phyloP scores from a whole-genome alignment of 257 asterid species.

The Ligustrum vulgare region DNA sequence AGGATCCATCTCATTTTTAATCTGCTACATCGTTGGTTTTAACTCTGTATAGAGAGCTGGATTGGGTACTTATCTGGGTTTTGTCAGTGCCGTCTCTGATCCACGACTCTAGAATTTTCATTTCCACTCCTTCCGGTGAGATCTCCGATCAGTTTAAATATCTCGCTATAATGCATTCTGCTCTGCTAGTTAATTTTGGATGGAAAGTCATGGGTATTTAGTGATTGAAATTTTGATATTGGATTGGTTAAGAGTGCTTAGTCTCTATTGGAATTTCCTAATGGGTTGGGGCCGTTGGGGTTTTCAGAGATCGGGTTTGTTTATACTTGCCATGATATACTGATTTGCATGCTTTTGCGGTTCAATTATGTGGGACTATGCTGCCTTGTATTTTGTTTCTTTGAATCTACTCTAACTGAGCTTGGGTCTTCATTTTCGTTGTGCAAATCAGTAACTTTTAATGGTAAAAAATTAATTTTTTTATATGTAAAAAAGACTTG shows the following conservation, averaged over 20 bases:
- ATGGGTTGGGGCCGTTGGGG: slow-evolving; percentile 9
- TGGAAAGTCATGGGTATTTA: not conserved
- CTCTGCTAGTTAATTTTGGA: not conserved
- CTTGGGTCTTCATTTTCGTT: not conserved
- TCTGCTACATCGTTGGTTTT: not conserved
- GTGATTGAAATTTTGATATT: slow-evolving; percentile 9
- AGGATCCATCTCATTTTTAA: not conserved
- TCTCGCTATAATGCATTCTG: not conserved
- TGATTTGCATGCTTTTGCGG: slow-evolving; percentile 5
- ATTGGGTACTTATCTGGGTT: not conserved
- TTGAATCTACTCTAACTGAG: not conserved
- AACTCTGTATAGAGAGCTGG: not conserved
- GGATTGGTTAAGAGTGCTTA: not conserved
- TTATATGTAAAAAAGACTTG: not conserved
- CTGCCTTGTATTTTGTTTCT: slow-evolving; percentile 15
- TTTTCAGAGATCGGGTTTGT: slow-evolving; percentile 12
- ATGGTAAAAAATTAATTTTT: not conserved
- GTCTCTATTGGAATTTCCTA: slow-evolving; percentile 17
- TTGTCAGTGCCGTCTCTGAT: slow-evolving; percentile 20
- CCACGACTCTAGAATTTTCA: slow-evolving; percentile 34
- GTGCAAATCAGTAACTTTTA: not conserved
- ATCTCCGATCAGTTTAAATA: slow-evolving; percentile 46
- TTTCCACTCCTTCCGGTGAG: slow-evolving; percentile 37
- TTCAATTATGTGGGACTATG: slow-evolving; percentile 18
- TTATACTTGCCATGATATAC: slow-evolving; percentile 26